phyloP scores from a whole-genome alignment of 2,329 filamentous ascomycete species.

The Hymenoscyphus fructigenus region DNA sequence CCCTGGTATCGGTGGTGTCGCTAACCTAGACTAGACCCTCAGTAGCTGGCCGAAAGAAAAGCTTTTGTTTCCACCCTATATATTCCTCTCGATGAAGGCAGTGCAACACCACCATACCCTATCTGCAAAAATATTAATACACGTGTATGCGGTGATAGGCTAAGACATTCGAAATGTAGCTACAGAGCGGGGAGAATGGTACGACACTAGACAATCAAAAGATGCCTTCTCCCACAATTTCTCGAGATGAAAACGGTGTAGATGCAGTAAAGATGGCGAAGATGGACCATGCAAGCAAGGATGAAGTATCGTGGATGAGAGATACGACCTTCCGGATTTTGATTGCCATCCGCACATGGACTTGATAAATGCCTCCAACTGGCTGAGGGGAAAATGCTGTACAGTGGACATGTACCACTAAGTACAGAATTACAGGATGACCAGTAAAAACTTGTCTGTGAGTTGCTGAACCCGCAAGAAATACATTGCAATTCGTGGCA shows the following conservation, averaged over 20 bases:
- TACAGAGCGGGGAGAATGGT: not conserved
- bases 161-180: not conserved
- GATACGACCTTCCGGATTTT: not conserved
- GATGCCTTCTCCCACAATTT: not conserved
- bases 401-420: not conserved
- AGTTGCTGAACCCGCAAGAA: not conserved
- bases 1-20: too few relatives aligned
- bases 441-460: not conserved
- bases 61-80: not conserved
- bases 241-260: not conserved
- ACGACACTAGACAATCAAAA: not conserved
- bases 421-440: not conserved
- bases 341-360: not conserved
- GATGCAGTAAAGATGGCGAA: not conserved
- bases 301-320: not conserved
- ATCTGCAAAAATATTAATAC: not conserved
- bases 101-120: not conserved
- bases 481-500: not conserved
- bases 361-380: not conserved
- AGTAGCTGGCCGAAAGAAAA: too few relatives aligned
- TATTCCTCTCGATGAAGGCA: not conserved
- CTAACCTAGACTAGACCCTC: too few relatives aligned
- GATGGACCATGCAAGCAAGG: not conserved
- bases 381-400: not conserved
- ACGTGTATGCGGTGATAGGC: constrained; percentile 19